These are phyloP conservation scores for Pueraria montana DNA, from an alignment of 306 rosid species.

Conservation along the genomic window DNA sequence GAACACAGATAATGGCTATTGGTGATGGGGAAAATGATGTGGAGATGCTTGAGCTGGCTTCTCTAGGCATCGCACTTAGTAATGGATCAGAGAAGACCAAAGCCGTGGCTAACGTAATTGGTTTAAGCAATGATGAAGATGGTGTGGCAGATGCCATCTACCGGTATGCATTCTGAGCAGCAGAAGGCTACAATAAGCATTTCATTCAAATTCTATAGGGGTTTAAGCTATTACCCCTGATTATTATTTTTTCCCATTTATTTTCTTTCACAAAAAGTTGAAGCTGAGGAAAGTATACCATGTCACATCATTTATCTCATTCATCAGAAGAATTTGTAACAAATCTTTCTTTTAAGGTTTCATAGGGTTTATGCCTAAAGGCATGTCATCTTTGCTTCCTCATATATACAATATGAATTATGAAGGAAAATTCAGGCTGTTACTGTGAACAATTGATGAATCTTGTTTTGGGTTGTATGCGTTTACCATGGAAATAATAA, in stretches of 20 bases:
- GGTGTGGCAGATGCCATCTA: slow-evolving; percentile 96
- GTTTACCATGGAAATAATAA: slow-evolving; percentile 20
- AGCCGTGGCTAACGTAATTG: slow-evolving; percentile 83
- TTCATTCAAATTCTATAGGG: slow-evolving; percentile 33
- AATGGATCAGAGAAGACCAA: slow-evolving; percentile 88
- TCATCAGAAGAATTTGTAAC: too few relatives aligned
- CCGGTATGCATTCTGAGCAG: slow-evolving; percentile 79
- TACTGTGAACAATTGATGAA: not conserved
- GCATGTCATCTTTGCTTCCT: slow-evolving; percentile 27
- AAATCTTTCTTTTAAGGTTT: too few relatives aligned
- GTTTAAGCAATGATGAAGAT: slow-evolving; percentile 89
- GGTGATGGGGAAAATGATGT: slow-evolving; percentile 97
- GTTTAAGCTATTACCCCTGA: slow-evolving; percentile 35
- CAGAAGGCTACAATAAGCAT: slow-evolving; percentile 24
- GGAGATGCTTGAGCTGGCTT: slow-evolving; percentile 94
- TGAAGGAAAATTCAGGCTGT: slow-evolving; percentile 3
- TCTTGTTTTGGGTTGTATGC: not conserved
- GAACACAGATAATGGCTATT: slow-evolving; percentile 86
- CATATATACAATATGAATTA: not conserved
- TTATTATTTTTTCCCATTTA: slow-evolving; percentile 31
- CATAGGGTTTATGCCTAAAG: slow-evolving; percentile 27
- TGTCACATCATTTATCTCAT: too few relatives aligned
- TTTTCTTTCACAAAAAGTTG: slow-evolving; percentile 2
- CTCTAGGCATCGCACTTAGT: slow-evolving; percentile 85
- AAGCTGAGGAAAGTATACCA: slow-evolving; percentile 41